Base-by-base conservation (phyloP, 352 stramenopile species). In the Phytophthora europaea region DNA sequence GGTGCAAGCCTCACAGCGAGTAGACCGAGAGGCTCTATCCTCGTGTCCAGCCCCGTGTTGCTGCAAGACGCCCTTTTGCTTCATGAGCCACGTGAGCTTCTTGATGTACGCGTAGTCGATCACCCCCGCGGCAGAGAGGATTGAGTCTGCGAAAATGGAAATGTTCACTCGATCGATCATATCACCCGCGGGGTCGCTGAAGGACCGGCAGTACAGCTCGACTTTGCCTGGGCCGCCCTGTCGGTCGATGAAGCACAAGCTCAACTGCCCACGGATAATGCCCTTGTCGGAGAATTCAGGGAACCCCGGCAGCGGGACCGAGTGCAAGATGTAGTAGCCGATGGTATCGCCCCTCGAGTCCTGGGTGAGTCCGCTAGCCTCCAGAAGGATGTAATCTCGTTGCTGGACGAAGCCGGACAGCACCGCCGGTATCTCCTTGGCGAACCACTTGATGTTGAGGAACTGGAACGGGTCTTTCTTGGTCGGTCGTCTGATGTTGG, bases 361-460 rank as follows among this genome's bases (percentile, higher is more conserved):
- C 4, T 31, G 8, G 2, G 72, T 75, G 13, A 79, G 57, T 1
- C 72, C 72, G 6, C 56, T 65, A 20, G 61, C 40, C n/a, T 75
- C 72, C 4, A 76, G 23, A 26, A 78, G 65, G 43, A 78, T 45
- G 18, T 89, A 93, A 38, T 88, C 79, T 16, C 81, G 68, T 10
- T 63, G 72, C 12, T 80, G 70, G 22, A 89, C 66, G 56, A 88
- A 75, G 12, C 31, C 66, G 28, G 51, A 75, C 45, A 78, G 52
- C 13, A 72, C 45, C 12, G 20, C 53, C n/a, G 53, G 71, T 10
- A 81, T 61, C 50, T 89, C 82, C 59, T 74, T 79, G 10, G 80
- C 78, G 48, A 84, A 74, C 83, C 83, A 87, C 52, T 90, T 90
- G 59, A 90, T 65, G 16, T 74, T 77, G 8, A 88, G 56, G 40